A percentile compares a stretch with the other conserved stretches of the same genome.
Conservation (phyloP, 73 alveolate species). For the Paramecium tetraurelia region DNA sequence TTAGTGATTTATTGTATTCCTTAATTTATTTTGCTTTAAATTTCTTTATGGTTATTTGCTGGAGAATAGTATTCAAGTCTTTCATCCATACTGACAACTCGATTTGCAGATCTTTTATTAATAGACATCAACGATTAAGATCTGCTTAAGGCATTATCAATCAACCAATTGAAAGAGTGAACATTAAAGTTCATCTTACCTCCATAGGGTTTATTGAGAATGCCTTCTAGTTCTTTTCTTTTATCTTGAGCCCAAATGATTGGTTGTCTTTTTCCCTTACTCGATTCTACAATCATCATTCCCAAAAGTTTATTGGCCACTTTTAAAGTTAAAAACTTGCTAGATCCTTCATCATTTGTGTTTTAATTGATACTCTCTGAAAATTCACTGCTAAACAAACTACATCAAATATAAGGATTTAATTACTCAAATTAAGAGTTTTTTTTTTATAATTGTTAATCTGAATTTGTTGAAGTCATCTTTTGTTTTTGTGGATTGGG, state of each 20-base stretch:
- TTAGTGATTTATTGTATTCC: neutral
- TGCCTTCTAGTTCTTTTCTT: slow-evolving; percentile 19
- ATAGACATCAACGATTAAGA: neutral
- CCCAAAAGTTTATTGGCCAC: slow-evolving; percentile 44
- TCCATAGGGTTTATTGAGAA: slow-evolving; percentile 46
- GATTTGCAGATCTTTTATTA: neutral
- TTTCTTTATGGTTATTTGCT: neutral
- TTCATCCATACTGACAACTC: neutral
- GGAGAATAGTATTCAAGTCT: neutral
- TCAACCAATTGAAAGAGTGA: slow-evolving; percentile 22
- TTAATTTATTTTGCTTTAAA: neutral
- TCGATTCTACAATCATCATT: neutral
- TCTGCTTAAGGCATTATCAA: slow-evolving; percentile 7
- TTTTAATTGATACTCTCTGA: neutral
- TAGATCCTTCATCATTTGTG: slow-evolving; percentile 13
- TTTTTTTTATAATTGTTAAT: neutral
- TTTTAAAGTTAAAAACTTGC: slow-evolving; percentile 25
- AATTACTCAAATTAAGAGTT: neutral
- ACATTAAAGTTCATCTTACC: slow-evolving; percentile 23
- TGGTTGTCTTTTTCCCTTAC: slow-evolving; percentile 38
- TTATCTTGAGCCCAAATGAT: slow-evolving; percentile 8
- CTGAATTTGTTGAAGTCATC: neutral
- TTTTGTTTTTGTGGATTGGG: neutral
- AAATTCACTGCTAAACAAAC: neutral
- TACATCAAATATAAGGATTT: neutral